phyloP scores from a whole-genome alignment of 805 yeast species.

The Candida rishiriensis region DNA sequence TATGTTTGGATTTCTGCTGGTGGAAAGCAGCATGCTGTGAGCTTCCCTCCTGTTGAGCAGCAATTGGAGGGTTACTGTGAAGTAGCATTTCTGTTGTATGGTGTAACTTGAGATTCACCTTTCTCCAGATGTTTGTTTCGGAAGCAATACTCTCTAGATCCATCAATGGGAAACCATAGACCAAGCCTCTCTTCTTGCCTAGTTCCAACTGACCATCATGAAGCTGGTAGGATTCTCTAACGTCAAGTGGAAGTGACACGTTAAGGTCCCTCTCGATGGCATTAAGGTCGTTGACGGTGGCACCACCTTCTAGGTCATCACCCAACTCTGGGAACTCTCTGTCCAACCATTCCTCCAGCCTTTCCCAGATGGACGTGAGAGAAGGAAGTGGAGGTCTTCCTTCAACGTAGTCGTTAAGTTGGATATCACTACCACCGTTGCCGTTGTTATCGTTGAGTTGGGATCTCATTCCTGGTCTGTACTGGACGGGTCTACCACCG shows the following conservation, averaged over 20 bases:
- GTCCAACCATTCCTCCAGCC: conserved; percentile 78
- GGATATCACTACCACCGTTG: conserved; percentile 45
- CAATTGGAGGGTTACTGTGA: conserved; percentile 7
- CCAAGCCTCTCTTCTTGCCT: conserved; percentile 70
- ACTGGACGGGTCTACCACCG: conserved; percentile 32
- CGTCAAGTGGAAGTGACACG: conserved; percentile 71
- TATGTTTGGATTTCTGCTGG: conserved; percentile 18
- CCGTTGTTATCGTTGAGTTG: conserved; percentile 34
- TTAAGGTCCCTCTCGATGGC: conserved; percentile 82
- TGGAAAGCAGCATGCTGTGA: conserved; percentile 9
- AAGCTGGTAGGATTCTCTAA: conserved; percentile 69
- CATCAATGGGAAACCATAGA: conserved; percentile 78
- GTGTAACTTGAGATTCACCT: conserved; percentile 42
- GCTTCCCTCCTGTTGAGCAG: conserved; percentile 10
- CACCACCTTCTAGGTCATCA: conserved; percentile 73
- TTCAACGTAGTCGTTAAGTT: conserved; percentile 35
- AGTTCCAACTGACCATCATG: conserved; percentile 90
- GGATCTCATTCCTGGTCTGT: conserved; percentile 38
- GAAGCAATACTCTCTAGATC: conserved; percentile 75
- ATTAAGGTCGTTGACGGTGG: conserved; percentile 72
- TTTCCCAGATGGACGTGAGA: conserved; percentile 81
- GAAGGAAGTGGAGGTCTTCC: conserved; percentile 56
- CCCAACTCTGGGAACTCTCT: conserved; percentile 75
- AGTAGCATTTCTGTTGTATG: conserved; percentile 10
- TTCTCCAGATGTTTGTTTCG: conserved; percentile 84